These are phyloP conservation scores for Spiraea crenata DNA, from an alignment of 331 rosid genomes.

Conservation along the genomic window DNA sequence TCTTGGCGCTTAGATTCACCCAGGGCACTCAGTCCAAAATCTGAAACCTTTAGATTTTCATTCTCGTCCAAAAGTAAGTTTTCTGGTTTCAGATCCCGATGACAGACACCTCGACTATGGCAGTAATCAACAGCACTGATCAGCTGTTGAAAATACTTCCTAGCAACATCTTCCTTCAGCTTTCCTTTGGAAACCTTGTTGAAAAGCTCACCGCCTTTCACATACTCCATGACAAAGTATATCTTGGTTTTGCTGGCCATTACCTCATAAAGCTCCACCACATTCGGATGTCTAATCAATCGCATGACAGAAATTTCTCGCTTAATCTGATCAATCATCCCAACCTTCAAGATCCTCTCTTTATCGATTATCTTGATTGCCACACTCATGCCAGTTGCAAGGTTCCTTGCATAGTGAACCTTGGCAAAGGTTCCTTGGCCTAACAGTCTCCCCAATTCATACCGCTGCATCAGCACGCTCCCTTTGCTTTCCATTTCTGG, in stretches of 20 bases:
- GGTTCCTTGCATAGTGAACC: constrained; percentile 83
- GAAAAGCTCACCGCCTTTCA: constrained; percentile 90
- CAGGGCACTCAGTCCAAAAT: constrained; percentile 85
- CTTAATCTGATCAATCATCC: constrained; percentile 83
- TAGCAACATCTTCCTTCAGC: constrained; percentile 69
- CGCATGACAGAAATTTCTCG: constrained; percentile 86
- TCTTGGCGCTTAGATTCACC: constrained; percentile 70
- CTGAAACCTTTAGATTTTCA: constrained; percentile 81
- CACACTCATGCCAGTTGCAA: constrained; percentile 64
- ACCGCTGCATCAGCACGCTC: constrained; percentile 65
- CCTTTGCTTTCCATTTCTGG: constrained; percentile 42
- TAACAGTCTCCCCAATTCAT: constrained; percentile 71
- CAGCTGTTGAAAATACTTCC: constrained; percentile 77
- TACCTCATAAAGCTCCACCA: constrained; percentile 87
- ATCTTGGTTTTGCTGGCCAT: constrained; percentile 94
- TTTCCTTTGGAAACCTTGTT: constrained; percentile 83
- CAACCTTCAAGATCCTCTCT: constrained; percentile 82
- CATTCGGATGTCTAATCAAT: constrained; percentile 68
- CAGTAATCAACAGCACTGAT: constrained; percentile 88
- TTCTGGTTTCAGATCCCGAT: constrained; percentile 90
- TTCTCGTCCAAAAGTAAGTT: constrained; percentile 82
- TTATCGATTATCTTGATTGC: constrained; percentile 80
- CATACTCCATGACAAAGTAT: constrained; percentile 84
- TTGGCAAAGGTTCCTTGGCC: constrained; percentile 99
- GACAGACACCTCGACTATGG: constrained; percentile 81